phyloP scores from a whole-genome alignment of 805 yeast species.

The Danielia reshetovae region DNA sequence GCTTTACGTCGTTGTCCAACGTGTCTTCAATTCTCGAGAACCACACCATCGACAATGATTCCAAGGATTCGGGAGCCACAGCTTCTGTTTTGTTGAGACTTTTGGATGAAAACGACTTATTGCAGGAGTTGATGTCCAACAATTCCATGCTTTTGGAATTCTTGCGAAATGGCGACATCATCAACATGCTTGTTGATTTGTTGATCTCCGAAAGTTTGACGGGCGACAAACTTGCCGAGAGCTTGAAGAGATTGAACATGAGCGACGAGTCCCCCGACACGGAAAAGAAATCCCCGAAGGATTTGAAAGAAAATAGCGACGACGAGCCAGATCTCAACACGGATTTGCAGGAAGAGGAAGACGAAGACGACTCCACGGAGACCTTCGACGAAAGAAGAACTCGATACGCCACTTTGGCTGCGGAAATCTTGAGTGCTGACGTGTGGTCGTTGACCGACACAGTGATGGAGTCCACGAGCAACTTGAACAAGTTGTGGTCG shows the following conservation, averaged over 20 bases:
- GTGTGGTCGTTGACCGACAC: conserved; percentile 93
- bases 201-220: conserved; percentile 24
- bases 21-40: conserved; percentile 38
- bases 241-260: conserved; percentile 12
- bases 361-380: conserved; percentile 7
- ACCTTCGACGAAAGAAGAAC: conserved; percentile 30
- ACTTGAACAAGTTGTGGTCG: conserved; percentile 74
- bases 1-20: conserved; percentile 41
- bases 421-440: conserved; percentile 86
- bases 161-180: conserved; percentile 46
- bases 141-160: conserved; percentile 75
- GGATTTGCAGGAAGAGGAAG: conserved; percentile 1
- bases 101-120: conserved; percentile 40
- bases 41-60: conserved; percentile 20
- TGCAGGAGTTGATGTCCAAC: conserved; percentile 60
- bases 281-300: background rate
- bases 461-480: conserved; percentile 67
- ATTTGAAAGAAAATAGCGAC: background rate
- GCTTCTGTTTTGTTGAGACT: conserved; percentile 30
- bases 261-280: conserved; percentile 1
- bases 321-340: conserved; percentile 1
- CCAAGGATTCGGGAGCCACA: conserved; percentile 10
- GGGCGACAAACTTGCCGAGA: conserved; percentile 14
- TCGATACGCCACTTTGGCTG: conserved; percentile 50
- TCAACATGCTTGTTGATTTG: conserved; percentile 35